Percentiles rank a stretch among this genome's conserved stretches.
These are phyloP conservation scores for Ilex paraguariensis DNA, from an alignment of 305 asterid species.

Conservation along the genomic window DNA sequence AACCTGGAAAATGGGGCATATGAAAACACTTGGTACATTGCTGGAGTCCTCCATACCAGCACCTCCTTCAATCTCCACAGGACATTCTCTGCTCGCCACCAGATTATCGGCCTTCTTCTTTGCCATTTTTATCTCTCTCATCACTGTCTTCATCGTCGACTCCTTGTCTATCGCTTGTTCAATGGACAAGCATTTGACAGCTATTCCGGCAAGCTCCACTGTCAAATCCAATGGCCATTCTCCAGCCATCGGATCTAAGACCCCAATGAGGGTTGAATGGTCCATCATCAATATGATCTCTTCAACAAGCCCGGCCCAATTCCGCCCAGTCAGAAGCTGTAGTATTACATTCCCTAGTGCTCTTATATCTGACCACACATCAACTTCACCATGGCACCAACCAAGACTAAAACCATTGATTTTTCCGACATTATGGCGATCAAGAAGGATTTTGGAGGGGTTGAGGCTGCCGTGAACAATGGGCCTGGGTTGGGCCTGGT, in stretches of 20 bases:
- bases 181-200: conserved; percentile 34
- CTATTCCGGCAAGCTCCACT: conserved; percentile 44
- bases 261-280: conserved; percentile 9
- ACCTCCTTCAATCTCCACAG: conserved; percentile 18
- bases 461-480: conserved; percentile 53
- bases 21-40: conserved; percentile 39
- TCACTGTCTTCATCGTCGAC: conserved; percentile 20
- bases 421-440: conserved; percentile 39
- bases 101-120: conserved; percentile 46
- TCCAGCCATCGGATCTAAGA: conserved; percentile 40
- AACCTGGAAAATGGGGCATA: conserved; percentile 67
- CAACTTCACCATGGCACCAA: conserved; percentile 13
- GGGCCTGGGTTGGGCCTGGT: conserved; percentile 50
- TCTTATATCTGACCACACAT: conserved; percentile 33
- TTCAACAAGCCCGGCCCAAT: conserved; percentile 25
- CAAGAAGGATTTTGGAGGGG: conserved; percentile 58
- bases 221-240: conserved; percentile 68
- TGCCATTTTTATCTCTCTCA: conserved; percentile 39
- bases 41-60: conserved; percentile 18
- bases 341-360: conserved; percentile 53
- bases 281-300: conserved; percentile 30
- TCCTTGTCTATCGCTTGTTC: conserved; percentile 14
- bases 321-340: conserved; percentile 58
- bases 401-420: conserved; percentile 30
- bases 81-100: conserved; percentile 18